Evolutionary conservation across 139 green algal genomes (phyloP).

Genomic region (Tetradesmus obliquus): DNA sequence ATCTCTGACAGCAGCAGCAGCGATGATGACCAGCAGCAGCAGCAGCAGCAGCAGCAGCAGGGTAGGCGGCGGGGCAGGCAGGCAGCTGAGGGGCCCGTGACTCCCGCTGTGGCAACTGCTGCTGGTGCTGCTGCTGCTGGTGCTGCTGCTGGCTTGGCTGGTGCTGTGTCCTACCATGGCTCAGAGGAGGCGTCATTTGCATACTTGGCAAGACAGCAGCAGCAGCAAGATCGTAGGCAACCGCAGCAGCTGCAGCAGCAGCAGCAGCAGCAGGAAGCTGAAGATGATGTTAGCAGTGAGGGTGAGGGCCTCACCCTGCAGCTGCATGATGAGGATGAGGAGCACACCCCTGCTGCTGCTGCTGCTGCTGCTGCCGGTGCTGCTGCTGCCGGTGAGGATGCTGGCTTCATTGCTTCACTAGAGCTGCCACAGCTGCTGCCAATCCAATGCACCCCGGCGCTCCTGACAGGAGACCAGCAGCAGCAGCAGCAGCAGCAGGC

Average conservation of each 20-base stretch:
- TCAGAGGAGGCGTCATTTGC: background rate
- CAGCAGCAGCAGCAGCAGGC: background rate
- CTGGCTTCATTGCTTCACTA: background rate
- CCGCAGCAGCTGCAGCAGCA: background rate
- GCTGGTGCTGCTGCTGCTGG: background rate
- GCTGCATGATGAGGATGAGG: background rate
- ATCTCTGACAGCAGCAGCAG: slow-evolving; percentile 1
- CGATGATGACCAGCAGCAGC: background rate
- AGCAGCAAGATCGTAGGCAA: background rate
- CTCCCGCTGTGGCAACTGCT: background rate
- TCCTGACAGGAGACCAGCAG: background rate
- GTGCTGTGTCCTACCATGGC: background rate
- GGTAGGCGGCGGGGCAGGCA: background rate
- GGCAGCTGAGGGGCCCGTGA: background rate
- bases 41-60: background rate
- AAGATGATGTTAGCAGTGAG: background rate
- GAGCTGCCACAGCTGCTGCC: background rate
- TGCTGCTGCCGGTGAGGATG: background rate
- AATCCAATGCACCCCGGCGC: background rate
- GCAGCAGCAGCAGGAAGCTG: background rate
- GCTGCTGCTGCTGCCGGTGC: background rate
- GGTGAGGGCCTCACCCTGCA: background rate
- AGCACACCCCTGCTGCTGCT: background rate
- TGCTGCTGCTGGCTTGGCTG: slow-evolving; percentile 14
- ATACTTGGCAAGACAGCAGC: background rate